Conservation (phyloP, 1,284 basidiomycete genomes). For the Apiotrichum gamsii region DNA sequence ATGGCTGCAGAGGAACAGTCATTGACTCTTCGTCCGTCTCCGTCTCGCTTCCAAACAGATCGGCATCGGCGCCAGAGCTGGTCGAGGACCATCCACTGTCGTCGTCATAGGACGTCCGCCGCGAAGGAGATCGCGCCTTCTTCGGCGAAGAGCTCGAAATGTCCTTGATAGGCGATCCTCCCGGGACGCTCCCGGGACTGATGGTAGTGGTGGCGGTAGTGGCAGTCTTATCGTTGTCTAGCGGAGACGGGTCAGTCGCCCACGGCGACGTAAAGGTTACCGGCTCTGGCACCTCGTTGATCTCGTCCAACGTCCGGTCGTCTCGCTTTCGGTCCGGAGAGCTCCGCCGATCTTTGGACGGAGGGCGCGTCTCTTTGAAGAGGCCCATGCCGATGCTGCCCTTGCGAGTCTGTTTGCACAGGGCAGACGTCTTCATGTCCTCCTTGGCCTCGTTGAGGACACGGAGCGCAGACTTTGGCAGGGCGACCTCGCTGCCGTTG, state of each 20-base stretch:
- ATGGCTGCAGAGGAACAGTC: constrained; percentile 92
- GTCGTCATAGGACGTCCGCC: constrained; percentile 6
- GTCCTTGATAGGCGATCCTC: background rate
- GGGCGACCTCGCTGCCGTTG: constrained; percentile 36
- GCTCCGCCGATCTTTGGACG: background rate
- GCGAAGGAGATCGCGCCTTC: too few relatives aligned
- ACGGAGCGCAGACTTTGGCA: constrained; percentile 38
- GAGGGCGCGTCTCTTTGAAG: constrained; percentile 40
- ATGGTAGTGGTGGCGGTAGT: background rate
- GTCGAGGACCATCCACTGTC: constrained; percentile 12
- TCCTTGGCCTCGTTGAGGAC: constrained; percentile 43
- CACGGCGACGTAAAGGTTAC: background rate
- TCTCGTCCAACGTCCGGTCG: background rate
- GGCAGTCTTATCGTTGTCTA: background rate
- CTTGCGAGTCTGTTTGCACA: constrained; percentile 44
- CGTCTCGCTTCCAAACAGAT: constrained; percentile 12
- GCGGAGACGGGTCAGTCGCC: too few relatives aligned
- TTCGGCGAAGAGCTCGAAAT: constrained; percentile 2
- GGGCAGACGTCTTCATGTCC: constrained; percentile 24
- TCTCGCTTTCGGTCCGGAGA: constrained; percentile 1
- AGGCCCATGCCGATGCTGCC: constrained; percentile 48
- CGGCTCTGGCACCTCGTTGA: constrained; percentile 9
- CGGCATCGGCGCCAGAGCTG: background rate
- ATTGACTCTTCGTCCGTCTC: constrained; percentile 52
- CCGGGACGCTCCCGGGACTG: too few relatives aligned